phyloP scores from a whole-genome alignment of 1,139 yeast species.

The Hansenula sp. region DNA sequence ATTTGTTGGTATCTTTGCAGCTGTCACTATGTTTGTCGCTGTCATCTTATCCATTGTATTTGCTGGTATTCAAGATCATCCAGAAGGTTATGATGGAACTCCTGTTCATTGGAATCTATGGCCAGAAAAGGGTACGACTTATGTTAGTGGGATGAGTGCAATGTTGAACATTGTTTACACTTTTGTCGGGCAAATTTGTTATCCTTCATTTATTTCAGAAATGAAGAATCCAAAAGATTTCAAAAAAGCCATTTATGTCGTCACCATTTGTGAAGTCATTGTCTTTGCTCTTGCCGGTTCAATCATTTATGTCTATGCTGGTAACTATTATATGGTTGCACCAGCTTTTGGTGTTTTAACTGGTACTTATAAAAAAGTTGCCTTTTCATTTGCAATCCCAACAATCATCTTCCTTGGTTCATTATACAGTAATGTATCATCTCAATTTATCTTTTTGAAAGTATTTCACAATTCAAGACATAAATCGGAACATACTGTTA shows the following conservation, averaged over 20 bases:
- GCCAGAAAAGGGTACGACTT: conserved; percentile 49
- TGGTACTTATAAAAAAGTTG: conserved; percentile 44
- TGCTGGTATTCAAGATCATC: conserved; percentile 50
- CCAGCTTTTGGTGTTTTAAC: conserved; percentile 57
- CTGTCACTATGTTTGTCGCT: conserved; percentile 54
- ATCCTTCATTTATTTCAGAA: conserved; percentile 58
- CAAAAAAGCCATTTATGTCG: conserved; percentile 51
- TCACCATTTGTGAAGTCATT: conserved; percentile 46
- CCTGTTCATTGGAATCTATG: conserved; percentile 44
- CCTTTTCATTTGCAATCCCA: conserved; percentile 60
- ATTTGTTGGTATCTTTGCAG: conserved; percentile 46
- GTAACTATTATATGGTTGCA: conserved; percentile 49
- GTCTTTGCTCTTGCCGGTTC: conserved; percentile 52
- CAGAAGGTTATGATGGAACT: conserved; percentile 35
- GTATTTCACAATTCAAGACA: conserved; percentile 43
- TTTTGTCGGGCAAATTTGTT: conserved; percentile 61
- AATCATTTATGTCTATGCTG: conserved; percentile 55
- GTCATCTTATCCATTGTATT: conserved; percentile 50
- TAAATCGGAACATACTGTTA: conserved; percentile 42
- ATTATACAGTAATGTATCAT: conserved; percentile 49
- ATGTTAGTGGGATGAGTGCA: conserved; percentile 53
- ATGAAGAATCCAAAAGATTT: conserved; percentile 57
- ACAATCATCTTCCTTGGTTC: conserved; percentile 56
- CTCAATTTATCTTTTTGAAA: conserved; percentile 45
- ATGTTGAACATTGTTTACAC: conserved; percentile 57